Evolutionary conservation across 331 rosid species (phyloP).

Genomic region (Quercus phellos): DNA sequence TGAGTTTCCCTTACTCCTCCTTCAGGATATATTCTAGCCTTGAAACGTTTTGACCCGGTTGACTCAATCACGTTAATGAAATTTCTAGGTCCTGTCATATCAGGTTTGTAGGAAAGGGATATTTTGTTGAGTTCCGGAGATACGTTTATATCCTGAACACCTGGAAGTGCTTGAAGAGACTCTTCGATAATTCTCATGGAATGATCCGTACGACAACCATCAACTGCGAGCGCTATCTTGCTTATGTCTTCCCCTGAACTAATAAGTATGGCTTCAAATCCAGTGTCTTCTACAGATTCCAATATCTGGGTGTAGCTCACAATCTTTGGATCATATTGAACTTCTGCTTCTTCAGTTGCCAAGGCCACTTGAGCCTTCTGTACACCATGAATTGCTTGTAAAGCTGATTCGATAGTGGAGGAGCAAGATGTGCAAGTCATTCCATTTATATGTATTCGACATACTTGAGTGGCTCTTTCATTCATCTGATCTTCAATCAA

Average conservation of each 20-base stretch:
- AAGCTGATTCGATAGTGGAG: constrained; percentile 51
- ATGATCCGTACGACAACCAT: constrained; percentile 34
- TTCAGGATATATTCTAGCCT: constrained; percentile 54
- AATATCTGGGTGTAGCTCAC: constrained; percentile 38
- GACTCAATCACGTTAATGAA: constrained; percentile 51
- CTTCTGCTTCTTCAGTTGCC: constrained; percentile 77
- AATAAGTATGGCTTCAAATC: constrained; percentile 56
- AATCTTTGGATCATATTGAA: constrained; percentile 54
- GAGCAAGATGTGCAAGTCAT: constrained; percentile 84
- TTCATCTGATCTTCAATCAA: constrained; percentile 29
- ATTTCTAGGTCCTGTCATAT: constrained; percentile 63
- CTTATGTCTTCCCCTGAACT: constrained; percentile 55
- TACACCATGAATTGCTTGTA: constrained; percentile 51
- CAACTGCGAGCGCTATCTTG: constrained; percentile 61
- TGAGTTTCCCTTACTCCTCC: constrained; percentile 41
- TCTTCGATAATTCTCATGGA: constrained; percentile 35
- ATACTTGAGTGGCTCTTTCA: constrained; percentile 38
- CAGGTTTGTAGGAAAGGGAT: constrained; percentile 59
- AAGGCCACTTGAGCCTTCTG: constrained; percentile 63
- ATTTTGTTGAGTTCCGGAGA: constrained; percentile 33
- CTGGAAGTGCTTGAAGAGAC: constrained; percentile 67
- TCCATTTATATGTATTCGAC: constrained; percentile 57
- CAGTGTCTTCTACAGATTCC: constrained; percentile 43
- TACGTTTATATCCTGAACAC: constrained; percentile 31
- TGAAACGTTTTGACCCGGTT: constrained; percentile 43